Evolutionary conservation across 768 basidiomycete genomes (phyloP).

Genomic region (Leccinellum luteum): DNA sequence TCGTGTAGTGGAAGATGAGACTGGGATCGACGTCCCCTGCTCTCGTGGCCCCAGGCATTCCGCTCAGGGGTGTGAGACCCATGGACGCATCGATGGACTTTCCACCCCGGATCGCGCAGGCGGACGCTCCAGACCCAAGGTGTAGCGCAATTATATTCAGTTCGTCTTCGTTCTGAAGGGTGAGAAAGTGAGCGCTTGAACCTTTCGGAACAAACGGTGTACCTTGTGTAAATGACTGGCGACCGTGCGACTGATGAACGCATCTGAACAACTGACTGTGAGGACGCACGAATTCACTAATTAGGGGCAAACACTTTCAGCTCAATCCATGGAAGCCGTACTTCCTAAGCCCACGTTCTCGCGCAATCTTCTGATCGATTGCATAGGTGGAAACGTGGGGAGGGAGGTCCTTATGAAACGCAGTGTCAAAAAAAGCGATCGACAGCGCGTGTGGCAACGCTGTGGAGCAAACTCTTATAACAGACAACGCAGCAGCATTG

Average conservation of each 20-base stretch:
- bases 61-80: conserved; percentile 85
- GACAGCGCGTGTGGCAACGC: conserved; percentile 66
- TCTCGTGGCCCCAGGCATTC: conserved; percentile 86
- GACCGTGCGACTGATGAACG: conserved; percentile 65
- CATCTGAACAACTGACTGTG: conserved; percentile 38
- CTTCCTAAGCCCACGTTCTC: conserved; percentile 69
- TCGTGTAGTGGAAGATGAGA: conserved; percentile 79
- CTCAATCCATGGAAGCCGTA: conserved; percentile 92
- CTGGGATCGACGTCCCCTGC: conserved; percentile 82
- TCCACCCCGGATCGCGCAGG: conserved; percentile 72
- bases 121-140: conserved; percentile 88
- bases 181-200: background rate
- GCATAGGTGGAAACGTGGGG: conserved; percentile 76
- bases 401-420: conserved; percentile 79
- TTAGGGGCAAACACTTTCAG: conserved; percentile 38
- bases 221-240: conserved; percentile 59
- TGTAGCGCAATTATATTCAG: conserved; percentile 82
- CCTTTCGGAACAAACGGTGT: background rate
- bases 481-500: conserved; percentile 58
- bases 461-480: conserved; percentile 59
- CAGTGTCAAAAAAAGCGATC: conserved; percentile 85
- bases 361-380: conserved; percentile 61
- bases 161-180: conserved; percentile 38
- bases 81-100: conserved; percentile 83
- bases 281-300: background rate